Conservation (phyloP, 1,284 basidiomycete species). For the Volvariella volvacea region DNA sequence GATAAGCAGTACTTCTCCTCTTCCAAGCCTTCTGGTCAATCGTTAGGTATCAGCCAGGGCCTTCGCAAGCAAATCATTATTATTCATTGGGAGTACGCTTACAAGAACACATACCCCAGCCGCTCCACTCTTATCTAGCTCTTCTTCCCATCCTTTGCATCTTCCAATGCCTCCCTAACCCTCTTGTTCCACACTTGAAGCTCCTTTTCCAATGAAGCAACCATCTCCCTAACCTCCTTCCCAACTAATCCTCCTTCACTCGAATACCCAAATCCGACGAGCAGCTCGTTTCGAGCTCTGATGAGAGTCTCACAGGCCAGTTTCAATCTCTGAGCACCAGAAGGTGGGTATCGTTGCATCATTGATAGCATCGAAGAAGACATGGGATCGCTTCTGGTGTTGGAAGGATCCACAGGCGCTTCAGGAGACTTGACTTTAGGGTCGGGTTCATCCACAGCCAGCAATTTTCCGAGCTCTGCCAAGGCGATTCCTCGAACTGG, state of each 20-base stretch:
- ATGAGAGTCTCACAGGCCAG: slow-evolving; percentile 59
- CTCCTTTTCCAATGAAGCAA: slow-evolving; percentile 62
- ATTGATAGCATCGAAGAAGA: slow-evolving; percentile 6
- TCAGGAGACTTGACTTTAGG: slow-evolving; percentile 18
- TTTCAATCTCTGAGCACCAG: slow-evolving; percentile 52
- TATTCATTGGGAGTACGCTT: too few relatives aligned
- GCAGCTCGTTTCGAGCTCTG: slow-evolving; percentile 50
- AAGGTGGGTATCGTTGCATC: slow-evolving; percentile 46
- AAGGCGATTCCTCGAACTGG: slow-evolving; percentile 73
- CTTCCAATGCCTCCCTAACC: slow-evolving; percentile 39
- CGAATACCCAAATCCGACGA: slow-evolving; percentile 54
- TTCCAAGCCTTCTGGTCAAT: too few relatives aligned
- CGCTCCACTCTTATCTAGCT: too few relatives aligned
- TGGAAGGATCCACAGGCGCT: slow-evolving; percentile 2
- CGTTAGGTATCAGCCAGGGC: too few relatives aligned
- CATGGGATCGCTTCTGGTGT: slow-evolving; percentile 2
- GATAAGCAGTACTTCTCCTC: too few relatives aligned
- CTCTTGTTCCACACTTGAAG: slow-evolving; percentile 58
- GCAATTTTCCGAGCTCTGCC: slow-evolving; percentile 76
- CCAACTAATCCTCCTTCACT: slow-evolving; percentile 63
- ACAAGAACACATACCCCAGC: too few relatives aligned
- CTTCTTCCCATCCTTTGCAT: too few relatives aligned
- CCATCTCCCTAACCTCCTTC: slow-evolving; percentile 42
- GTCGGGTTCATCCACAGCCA: slow-evolving; percentile 66
- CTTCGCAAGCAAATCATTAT: too few relatives aligned